phyloP scores from a whole-genome alignment of 345 rosid genomes.

The Durio zibethinus region DNA sequence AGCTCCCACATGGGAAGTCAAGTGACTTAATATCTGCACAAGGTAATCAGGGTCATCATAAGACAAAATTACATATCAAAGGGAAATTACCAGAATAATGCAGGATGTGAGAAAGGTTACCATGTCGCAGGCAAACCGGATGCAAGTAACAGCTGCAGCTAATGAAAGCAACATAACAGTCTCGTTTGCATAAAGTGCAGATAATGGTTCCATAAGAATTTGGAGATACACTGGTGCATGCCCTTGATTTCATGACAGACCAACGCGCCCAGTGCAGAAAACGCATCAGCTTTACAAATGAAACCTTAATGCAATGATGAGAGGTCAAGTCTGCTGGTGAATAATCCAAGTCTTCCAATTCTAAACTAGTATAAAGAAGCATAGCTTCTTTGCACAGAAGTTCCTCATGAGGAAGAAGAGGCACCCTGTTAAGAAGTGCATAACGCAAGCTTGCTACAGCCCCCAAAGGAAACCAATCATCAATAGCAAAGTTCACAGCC shows the following conservation, averaged over 20 bases:
- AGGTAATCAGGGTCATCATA: constrained; percentile 14
- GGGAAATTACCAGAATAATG: neutral
- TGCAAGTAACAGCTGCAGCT: constrained; percentile 66
- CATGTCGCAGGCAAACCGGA: constrained; percentile 83
- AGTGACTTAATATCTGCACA: constrained; percentile 57
- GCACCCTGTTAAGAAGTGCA: constrained; percentile 83
- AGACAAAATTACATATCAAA: neutral
- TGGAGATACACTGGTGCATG: constrained; percentile 46
- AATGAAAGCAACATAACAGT: constrained; percentile 80
- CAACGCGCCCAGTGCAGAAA: constrained; percentile 83
- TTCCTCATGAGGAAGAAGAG: constrained; percentile 97
- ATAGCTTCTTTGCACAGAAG: constrained; percentile 95
- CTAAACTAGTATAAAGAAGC: constrained; percentile 50
- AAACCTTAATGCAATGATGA: constrained; percentile 50
- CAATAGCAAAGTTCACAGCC: constrained; percentile 98
- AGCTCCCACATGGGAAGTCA: constrained; percentile 69
- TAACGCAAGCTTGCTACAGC: constrained; percentile 91
- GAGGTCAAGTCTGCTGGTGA: constrained; percentile 54
- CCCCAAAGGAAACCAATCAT: constrained; percentile 96
- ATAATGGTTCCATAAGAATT: constrained; percentile 62
- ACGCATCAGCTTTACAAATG: constrained; percentile 78
- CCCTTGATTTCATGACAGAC: constrained; percentile 63
- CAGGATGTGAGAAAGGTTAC: constrained; percentile 34
- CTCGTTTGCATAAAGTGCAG: constrained; percentile 90
- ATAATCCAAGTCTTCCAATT: constrained; percentile 55